A percentile compares a stretch with the other conserved stretches of the same genome.
phyloP scores from a whole-genome alignment of 1,139 yeast genomes.

The Geotrichum australiense region DNA sequence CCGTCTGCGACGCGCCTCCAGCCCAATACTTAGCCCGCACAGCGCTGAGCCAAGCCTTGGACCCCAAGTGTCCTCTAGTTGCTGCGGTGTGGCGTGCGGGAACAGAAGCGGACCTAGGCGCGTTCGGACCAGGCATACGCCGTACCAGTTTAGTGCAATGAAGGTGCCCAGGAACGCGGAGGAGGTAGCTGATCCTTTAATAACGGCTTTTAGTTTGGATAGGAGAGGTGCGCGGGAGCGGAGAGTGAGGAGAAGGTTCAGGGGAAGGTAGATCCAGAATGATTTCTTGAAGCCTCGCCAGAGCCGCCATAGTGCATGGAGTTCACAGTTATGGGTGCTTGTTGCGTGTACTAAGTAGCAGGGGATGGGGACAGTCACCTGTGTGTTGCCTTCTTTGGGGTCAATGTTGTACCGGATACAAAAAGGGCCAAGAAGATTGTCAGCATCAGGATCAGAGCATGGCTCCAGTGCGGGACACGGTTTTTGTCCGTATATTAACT shows the following conservation, averaged over 20 bases:
- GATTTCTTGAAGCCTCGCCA: constrained; percentile 36
- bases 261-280: constrained; percentile 26
- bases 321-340: constrained; percentile 34
- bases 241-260: constrained; percentile 23
- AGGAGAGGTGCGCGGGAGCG: too few relatives aligned
- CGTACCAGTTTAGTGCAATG: constrained; percentile 38
- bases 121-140: constrained; percentile 37
- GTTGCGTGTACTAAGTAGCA: constrained; percentile 38
- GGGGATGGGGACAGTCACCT: constrained; percentile 33
- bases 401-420: constrained; percentile 30
- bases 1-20: constrained; percentile 36
- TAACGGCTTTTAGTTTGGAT: constrained; percentile 5
- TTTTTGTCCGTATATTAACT: constrained; percentile 32
- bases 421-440: constrained; percentile 19
- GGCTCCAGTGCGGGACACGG: neutral
- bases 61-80: constrained; percentile 36
- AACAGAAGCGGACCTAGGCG: constrained; percentile 32
- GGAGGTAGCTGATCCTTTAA: constrained; percentile 31
- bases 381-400: constrained; percentile 29
- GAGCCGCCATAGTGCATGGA: constrained; percentile 37
- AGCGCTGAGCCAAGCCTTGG: constrained; percentile 34
- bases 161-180: constrained; percentile 38
- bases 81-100: constrained; percentile 26
- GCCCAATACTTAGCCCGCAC: constrained; percentile 37
- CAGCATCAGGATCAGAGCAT: neutral